These are phyloP conservation scores for Symbiodinium pilosum DNA, from an alignment of 73 alveolate genomes.

Conservation along the genomic window DNA sequence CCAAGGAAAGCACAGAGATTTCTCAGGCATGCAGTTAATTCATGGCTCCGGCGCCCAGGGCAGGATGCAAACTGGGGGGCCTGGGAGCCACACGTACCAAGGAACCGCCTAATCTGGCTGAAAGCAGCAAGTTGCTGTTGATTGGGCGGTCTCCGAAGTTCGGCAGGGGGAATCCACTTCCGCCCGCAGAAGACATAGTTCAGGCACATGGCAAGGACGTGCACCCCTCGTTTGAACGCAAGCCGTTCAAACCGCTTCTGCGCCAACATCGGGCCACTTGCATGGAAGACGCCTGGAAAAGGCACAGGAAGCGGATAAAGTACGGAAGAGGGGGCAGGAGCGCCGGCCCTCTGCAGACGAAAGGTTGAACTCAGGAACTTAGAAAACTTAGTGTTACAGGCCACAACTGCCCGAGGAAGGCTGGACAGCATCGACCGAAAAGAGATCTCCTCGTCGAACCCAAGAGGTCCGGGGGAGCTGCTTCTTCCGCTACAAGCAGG, in stretches of 20 bases:
- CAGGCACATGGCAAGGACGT: background rate
- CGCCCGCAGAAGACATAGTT: background rate
- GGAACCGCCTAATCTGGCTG: background rate
- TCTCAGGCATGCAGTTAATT: background rate
- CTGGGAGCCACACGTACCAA: background rate
- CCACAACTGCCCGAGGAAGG: background rate
- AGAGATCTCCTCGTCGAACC: background rate
- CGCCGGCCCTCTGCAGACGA: background rate
- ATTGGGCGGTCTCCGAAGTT: background rate
- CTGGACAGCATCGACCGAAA: background rate
- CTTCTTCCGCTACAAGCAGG: no score
- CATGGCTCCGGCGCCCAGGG: background rate
- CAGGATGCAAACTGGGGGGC: background rate
- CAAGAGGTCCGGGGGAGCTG: no score
- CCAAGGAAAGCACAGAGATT: background rate
- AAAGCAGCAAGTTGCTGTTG: background rate
- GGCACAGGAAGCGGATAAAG: background rate
- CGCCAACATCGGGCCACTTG: background rate
- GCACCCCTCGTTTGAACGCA: background rate
- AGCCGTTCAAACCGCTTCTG: background rate
- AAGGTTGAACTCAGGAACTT: background rate
- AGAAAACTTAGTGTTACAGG: background rate
- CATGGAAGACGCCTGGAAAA: background rate
- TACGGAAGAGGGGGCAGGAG: background rate
- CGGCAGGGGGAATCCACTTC: background rate